A percentile compares a stretch with the other conserved stretches of the same genome.
These are phyloP conservation scores for Yamadazyma phyllophila DNA, from an alignment of 805 yeast genomes.

Conservation along the genomic window DNA sequence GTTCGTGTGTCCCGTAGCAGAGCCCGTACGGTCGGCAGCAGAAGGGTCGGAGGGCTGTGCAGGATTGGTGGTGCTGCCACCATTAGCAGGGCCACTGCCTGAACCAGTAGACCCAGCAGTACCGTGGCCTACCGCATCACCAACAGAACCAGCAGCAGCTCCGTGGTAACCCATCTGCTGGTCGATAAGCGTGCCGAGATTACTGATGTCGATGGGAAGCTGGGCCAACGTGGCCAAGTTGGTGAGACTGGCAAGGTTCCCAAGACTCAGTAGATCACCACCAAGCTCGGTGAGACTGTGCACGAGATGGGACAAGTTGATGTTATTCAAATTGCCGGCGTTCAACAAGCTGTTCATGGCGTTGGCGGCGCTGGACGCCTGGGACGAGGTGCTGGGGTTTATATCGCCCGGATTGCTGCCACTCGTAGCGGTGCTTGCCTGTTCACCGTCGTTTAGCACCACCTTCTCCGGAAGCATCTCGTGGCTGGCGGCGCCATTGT, in stretches of 20 bases:
- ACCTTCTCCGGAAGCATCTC: too few species aligned
- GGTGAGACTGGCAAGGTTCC: conserved; percentile 37
- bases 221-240: conserved; percentile 44
- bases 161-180: conserved; percentile 14
- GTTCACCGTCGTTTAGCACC: too few species aligned
- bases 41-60: neutral
- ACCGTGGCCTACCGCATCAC: neutral
- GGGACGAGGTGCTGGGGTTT: neutral
- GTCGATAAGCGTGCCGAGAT: conserved; percentile 30
- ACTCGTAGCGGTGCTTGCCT: neutral
- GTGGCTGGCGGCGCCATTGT: too few species aligned
- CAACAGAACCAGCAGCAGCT: neutral
- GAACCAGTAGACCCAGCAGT: neutral
- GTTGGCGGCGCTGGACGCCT: neutral
- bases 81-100: neutral
- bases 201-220: conserved; percentile 38
- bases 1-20: neutral
- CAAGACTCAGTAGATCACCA: conserved; percentile 33
- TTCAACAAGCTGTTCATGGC: conserved; percentile 18
- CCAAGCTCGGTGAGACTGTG: conserved; percentile 37
- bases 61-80: neutral
- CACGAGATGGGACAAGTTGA: conserved; percentile 42
- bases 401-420: neutral
- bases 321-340: conserved; percentile 41
- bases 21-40: neutral